Base-by-base conservation (phyloP, 495 filamentous ascomycete genomes). In the Penicillium atrosanguineum region DNA sequence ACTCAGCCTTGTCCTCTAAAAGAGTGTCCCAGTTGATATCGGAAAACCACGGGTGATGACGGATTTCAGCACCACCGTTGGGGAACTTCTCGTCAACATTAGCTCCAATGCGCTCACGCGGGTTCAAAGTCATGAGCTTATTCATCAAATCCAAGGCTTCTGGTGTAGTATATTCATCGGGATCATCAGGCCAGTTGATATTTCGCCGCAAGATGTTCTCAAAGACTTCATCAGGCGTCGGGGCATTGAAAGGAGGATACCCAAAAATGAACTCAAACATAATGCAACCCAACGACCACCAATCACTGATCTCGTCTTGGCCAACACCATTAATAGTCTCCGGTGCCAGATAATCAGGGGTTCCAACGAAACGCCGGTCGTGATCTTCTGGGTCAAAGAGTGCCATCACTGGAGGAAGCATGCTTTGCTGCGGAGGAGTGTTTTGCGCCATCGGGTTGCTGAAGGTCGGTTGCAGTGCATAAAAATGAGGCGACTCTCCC, bases 271-370 rank as follows among this genome's bases (percentile, higher is more conserved):
- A 97, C 60, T 98, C 94, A 65, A 97, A 98, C 71, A 97, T 76
- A 53, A 98, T 97, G 62, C 94, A 97, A 2, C 94, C 94, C 42
- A 98, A 75, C 7, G 94, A 97, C 94, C 94, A 98, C 94, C 94
- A 98, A 81, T 98, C 94, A 68, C 94, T 97, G 58, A 91, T 92
- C 66, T 97, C 91, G 67, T 98, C 94, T 71, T 97, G 94, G 0
- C 92, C 90, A 54, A 89, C 81, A 45, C 94, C 94, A 62, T 89
- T 91, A 67, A 98, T 96, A 0, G 94, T 98, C 68, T 98, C 94
- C 2, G 94, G 94, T 2, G 94, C 93, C 16, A 98, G 82, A 69
- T 98, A 98, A 72, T 98, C 94, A 1, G 94, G 94, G 1, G 94
- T 98, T 37, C 94, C 94, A 16, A 98, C 94, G 65, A 98, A 98